Conservation (phyloP, 768 basidiomycete genomes). For the Lactifluus rugatus region DNA sequence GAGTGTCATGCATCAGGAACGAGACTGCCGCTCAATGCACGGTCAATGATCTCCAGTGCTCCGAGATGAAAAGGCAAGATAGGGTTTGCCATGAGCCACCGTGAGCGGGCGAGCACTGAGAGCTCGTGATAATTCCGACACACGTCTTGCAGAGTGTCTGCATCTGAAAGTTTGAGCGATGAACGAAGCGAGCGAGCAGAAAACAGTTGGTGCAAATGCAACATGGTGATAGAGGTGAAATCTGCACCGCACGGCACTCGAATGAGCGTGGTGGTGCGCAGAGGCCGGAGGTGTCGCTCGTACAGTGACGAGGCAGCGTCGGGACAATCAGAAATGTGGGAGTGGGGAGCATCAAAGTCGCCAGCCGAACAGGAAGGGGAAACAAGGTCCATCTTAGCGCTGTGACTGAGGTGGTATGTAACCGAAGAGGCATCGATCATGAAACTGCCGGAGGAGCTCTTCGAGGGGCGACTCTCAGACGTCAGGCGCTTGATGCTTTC, state of each 20-base stretch:
- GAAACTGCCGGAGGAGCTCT: slow-evolving; percentile 26
- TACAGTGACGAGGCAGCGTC: slow-evolving; percentile 28
- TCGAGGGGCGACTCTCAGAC: slow-evolving; percentile 25
- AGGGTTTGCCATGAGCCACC: slow-evolving; percentile 40
- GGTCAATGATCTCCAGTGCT: slow-evolving; percentile 54
- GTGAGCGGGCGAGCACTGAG: slow-evolving; percentile 43
- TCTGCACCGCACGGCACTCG: slow-evolving; percentile 41
- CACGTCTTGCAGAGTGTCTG: slow-evolving; percentile 41
- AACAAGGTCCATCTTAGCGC: not conserved
- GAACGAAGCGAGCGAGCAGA: slow-evolving; percentile 36
- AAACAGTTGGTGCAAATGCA: slow-evolving; percentile 55
- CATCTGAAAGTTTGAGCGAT: slow-evolving; percentile 27
- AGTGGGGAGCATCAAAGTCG: slow-evolving; percentile 23
- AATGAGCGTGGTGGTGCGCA: slow-evolving; percentile 49
- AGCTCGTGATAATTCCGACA: slow-evolving; percentile 63
- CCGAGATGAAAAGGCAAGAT: slow-evolving; percentile 66
- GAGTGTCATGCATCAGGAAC: slow-evolving; percentile 19
- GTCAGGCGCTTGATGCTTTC: slow-evolving; percentile 19
- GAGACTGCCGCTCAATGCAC: slow-evolving; percentile 28
- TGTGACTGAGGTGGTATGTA: slow-evolving; percentile 15
- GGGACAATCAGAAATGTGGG: slow-evolving; percentile 29
- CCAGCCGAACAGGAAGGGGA: not conserved
- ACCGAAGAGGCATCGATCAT: slow-evolving; percentile 36
- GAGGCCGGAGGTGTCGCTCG: slow-evolving; percentile 36
- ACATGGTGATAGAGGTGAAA: slow-evolving; percentile 37